phyloP scores from a whole-genome alignment of 108 stramenopile genomes.

The Schizochytrium sp. region DNA sequence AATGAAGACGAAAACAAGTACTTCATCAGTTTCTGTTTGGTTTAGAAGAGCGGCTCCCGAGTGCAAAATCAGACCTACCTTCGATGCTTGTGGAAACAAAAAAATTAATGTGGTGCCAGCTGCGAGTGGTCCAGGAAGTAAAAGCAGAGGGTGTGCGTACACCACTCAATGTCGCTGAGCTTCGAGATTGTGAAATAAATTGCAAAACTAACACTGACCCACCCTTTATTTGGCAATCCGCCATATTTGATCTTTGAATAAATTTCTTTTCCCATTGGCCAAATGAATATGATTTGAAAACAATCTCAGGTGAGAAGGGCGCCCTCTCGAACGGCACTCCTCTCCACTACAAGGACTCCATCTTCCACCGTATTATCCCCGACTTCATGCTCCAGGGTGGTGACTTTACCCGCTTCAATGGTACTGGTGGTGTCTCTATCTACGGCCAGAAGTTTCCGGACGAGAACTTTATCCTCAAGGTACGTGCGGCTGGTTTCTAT shows the following conservation, averaged over 20 bases:
- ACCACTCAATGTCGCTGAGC: not conserved
- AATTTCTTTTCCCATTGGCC: not conserved
- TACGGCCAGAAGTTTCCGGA: conserved; percentile 88
- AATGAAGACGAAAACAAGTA: not conserved
- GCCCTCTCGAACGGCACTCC: conserved; percentile 80
- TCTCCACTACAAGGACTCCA: conserved; percentile 80
- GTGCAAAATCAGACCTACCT: too few species aligned
- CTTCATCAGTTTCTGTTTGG: not conserved
- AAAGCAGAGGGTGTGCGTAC: too few species aligned
- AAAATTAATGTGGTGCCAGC: too few species aligned
- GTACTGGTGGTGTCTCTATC: conserved; percentile 90
- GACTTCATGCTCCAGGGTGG: conserved; percentile 96
- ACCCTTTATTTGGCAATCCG: too few species aligned
- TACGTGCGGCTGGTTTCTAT: conserved; percentile 64
- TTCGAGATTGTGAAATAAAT: conserved; percentile 16
- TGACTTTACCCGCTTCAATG: conserved; percentile 89
- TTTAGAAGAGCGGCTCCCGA: too few species aligned
- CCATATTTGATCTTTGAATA: too few species aligned
- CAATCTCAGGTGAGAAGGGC: conserved; percentile 78
- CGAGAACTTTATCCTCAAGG: conserved; percentile 81
- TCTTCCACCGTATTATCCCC: conserved; percentile 90
- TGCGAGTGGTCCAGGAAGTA: too few species aligned
- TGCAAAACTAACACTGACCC: not conserved
- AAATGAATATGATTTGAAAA: not conserved
- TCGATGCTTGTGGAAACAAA: too few species aligned